Conservation (phyloP, 257 asterid genomes). For the Jacaranda mimosifolia region DNA sequence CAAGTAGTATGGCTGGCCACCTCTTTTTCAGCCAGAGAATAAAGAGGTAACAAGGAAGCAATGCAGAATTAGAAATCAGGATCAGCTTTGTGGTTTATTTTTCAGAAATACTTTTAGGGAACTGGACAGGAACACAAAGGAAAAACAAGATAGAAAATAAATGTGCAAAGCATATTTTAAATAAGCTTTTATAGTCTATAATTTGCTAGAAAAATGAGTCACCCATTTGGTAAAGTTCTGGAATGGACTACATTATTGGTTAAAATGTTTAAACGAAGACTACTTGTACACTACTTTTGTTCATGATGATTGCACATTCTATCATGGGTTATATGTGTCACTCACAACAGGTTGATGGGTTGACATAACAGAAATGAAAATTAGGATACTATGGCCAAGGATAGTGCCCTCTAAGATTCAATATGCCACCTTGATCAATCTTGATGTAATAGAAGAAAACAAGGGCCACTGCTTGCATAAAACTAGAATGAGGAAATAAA, state of each 20-base stretch:
- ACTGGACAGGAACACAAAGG: conserved; percentile 7
- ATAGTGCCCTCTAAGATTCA: too few species aligned
- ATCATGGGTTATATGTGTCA: neutral
- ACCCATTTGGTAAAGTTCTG: neutral
- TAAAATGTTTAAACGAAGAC: neutral
- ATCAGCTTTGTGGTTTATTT: conserved; percentile 13
- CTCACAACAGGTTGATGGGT: neutral
- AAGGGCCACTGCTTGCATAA: too few species aligned
- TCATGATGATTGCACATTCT: neutral
- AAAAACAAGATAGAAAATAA: neutral
- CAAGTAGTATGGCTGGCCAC: neutral
- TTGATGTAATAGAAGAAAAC: too few species aligned
- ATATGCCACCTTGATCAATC: too few species aligned
- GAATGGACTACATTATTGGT: neutral
- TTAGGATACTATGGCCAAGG: neutral
- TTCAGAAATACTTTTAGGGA: neutral
- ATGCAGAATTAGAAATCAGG: neutral
- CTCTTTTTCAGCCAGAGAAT: neutral
- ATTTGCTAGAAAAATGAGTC: neutral
- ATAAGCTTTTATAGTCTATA: neutral
- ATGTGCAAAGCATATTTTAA: neutral
- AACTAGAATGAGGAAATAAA: too few species aligned
- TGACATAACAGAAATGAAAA: neutral
- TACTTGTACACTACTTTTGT: neutral
- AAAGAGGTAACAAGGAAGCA: neutral